phyloP scores from a whole-genome alignment of 257 asterid genomes.

The Plantago ovata region DNA sequence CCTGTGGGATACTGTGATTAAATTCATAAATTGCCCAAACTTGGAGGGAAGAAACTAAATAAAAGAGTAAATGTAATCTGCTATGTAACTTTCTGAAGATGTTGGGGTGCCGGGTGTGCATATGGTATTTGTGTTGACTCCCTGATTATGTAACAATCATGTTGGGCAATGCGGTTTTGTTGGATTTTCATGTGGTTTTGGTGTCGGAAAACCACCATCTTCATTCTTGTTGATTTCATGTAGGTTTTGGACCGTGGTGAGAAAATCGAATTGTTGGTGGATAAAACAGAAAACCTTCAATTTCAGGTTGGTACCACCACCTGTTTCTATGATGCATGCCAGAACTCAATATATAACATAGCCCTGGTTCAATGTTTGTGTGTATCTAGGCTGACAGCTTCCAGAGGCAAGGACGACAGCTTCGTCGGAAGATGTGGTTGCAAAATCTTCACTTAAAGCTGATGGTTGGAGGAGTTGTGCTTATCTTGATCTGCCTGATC shows the following conservation, averaged over 20 bases:
- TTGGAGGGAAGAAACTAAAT: no score
- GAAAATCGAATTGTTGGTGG: slow-evolving; percentile 89
- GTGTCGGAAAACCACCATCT: neutral
- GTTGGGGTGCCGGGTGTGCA: no score
- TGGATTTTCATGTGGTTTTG: neutral
- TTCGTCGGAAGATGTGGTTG: slow-evolving; percentile 93
- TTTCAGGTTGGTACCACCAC: slow-evolving; percentile 56
- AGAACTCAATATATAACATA: neutral
- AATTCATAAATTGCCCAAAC: neutral
- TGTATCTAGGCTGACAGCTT: slow-evolving; percentile 85
- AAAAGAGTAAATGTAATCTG: no score
- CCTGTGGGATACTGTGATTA: neutral
- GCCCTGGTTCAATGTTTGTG: neutral
- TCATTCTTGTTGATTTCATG: slow-evolving; percentile 10
- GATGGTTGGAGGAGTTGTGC: slow-evolving; percentile 61
- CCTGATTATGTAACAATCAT: no score
- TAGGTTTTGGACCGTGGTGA: slow-evolving; percentile 98
- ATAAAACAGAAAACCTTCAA: slow-evolving; percentile 94
- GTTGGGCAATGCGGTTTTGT: neutral
- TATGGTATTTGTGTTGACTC: no score
- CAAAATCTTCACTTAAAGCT: slow-evolving; percentile 84
- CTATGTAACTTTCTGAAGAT: no score
- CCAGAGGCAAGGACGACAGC: slow-evolving; percentile 94
- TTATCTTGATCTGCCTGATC: slow-evolving; percentile 42
- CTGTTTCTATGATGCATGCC: slow-evolving; percentile 9